These are phyloP conservation scores for Phytophthora litchii DNA, from an alignment of 352 stramenopile genomes.

Conservation along the genomic window DNA sequence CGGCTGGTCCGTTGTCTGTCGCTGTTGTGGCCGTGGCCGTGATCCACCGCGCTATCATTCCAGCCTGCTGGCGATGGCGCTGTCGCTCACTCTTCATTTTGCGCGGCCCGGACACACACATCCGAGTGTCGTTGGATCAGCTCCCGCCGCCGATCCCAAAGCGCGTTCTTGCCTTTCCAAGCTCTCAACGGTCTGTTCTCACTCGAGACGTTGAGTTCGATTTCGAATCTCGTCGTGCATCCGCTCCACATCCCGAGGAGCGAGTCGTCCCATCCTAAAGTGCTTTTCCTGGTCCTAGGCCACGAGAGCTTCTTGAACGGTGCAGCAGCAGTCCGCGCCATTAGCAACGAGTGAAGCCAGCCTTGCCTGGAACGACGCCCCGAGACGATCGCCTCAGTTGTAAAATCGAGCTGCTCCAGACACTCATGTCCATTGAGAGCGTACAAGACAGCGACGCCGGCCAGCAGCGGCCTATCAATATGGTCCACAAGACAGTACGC, in stretches of 20 bases:
- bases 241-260: conserved; percentile 38
- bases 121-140: conserved; percentile 15
- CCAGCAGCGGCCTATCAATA: conserved; percentile 11
- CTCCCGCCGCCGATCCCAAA: conserved; percentile 22
- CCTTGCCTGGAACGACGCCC: conserved; percentile 13
- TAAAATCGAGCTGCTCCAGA: conserved; percentile 30
- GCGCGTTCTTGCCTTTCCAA: conserved; percentile 20
- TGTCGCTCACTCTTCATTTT: conserved; percentile 46
- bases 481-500: conserved; percentile 16
- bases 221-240: conserved; percentile 35
- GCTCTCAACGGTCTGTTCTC: conserved; percentile 25
- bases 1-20: conserved; percentile 19
- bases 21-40: not conserved
- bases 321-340: conserved; percentile 20
- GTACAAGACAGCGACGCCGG: conserved; percentile 26
- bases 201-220: conserved; percentile 24
- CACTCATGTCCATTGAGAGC: conserved; percentile 58
- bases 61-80: not conserved
- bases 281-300: conserved; percentile 27
- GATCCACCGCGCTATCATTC: not conserved
- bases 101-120: conserved; percentile 9
- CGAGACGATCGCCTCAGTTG: conserved; percentile 38
- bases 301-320: conserved; percentile 37
- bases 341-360: conserved; percentile 33
- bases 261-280: conserved; percentile 28